phyloP scores from a whole-genome alignment of 768 basidiomycete species.

The Termitomyces sp. region DNA sequence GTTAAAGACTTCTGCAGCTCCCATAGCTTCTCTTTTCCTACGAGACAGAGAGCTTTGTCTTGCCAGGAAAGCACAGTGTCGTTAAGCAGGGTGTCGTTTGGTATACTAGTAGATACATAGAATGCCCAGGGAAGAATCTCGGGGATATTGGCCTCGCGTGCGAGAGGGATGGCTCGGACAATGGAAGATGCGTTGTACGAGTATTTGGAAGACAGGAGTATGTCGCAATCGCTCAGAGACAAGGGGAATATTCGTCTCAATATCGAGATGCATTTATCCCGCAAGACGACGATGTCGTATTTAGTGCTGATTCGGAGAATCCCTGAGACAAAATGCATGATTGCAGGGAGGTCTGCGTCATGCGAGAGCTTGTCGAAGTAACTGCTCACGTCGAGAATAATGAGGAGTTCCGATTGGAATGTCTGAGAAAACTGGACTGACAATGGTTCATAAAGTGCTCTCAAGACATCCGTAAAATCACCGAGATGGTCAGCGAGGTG shows the following conservation, averaged over 20 bases:
- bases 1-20: slow-evolving; percentile 30
- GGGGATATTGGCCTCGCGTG: slow-evolving; percentile 32
- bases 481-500: slow-evolving; percentile 23
- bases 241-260: slow-evolving; percentile 36
- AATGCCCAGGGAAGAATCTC: slow-evolving; percentile 41
- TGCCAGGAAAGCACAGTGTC: slow-evolving; percentile 32
- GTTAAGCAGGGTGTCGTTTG: slow-evolving; percentile 26
- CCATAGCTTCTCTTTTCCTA: slow-evolving; percentile 34
- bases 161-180: slow-evolving; percentile 36
- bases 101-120: slow-evolving; percentile 37
- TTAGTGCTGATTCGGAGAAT: slow-evolving; percentile 39
- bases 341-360: slow-evolving; percentile 24
- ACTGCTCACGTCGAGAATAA: slow-evolving; percentile 13
- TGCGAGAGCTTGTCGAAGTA: slow-evolving; percentile 32
- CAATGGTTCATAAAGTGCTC: slow-evolving; percentile 28
- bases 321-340: slow-evolving; percentile 35
- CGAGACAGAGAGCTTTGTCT: slow-evolving; percentile 36
- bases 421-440: neutral
- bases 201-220: slow-evolving; percentile 28
- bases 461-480: slow-evolving; percentile 30
- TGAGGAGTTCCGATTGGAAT: neutral
- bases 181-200: slow-evolving; percentile 31
- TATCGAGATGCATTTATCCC: slow-evolving; percentile 32
- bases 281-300: slow-evolving; percentile 31
- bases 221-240: slow-evolving; percentile 31